Conservation (phyloP, 2,329 filamentous ascomycete species). For the Pyricularia sp. region DNA sequence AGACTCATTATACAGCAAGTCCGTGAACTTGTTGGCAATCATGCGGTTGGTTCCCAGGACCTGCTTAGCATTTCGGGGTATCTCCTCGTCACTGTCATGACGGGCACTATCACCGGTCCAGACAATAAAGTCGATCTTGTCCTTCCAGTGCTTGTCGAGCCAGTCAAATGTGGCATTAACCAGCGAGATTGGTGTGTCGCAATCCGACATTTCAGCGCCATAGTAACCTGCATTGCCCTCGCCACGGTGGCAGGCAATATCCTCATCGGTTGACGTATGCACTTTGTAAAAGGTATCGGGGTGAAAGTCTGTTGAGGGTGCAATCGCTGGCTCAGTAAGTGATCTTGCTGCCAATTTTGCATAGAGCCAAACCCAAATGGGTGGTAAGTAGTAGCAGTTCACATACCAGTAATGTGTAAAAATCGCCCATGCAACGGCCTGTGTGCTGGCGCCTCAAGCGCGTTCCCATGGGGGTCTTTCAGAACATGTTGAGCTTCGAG, state of each 20-base stretch:
- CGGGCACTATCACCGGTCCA: conserved; percentile 90
- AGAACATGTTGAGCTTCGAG: conserved; percentile 12
- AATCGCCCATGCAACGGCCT: conserved; percentile 61
- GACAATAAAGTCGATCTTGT: conserved; percentile 78
- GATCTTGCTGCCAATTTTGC: conserved; percentile 2
- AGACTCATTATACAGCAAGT: conserved; percentile 55
- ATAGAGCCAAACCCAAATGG: neutral
- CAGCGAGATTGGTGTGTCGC: conserved; percentile 73
- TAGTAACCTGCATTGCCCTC: conserved; percentile 70
- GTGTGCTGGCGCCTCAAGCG: conserved; percentile 15
- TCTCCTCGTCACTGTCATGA: conserved; percentile 77
- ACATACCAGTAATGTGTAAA: conserved; percentile 77
- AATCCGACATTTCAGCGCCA: conserved; percentile 79
- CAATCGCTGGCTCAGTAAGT: conserved; percentile 7
- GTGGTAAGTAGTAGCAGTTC: neutral
- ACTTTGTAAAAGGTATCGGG: conserved; percentile 80
- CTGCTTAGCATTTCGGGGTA: conserved; percentile 66
- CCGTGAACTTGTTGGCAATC: conserved; percentile 66
- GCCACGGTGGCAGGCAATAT: conserved; percentile 69
- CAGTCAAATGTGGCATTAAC: conserved; percentile 85
- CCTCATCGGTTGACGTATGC: conserved; percentile 61
- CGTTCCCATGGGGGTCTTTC: conserved; percentile 5
- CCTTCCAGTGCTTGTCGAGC: conserved; percentile 69
- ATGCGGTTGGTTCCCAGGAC: conserved; percentile 70
- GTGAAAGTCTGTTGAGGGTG: conserved; percentile 62